Evolutionary conservation across 2,329 filamentous ascomycete species (phyloP).

Genomic region (Microdochium paspali): DNA sequence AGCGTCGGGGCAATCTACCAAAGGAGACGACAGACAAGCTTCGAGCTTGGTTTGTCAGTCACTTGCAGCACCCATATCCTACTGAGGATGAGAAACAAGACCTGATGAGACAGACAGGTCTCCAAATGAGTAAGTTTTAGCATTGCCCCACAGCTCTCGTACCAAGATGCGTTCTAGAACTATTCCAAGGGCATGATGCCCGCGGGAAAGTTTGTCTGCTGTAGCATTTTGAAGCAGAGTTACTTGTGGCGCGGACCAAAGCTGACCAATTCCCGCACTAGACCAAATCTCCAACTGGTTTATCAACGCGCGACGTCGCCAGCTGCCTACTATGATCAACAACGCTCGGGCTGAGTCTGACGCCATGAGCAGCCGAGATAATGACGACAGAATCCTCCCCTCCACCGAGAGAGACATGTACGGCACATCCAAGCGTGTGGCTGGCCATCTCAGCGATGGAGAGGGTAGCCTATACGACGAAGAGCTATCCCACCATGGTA

Average conservation of each 20-base stretch:
- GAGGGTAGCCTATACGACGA: conserved; percentile 22
- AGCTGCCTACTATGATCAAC: conserved; percentile 51
- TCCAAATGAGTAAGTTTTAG: conserved; percentile 72
- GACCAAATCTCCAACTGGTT: conserved; percentile 75
- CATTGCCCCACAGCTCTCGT: conserved; percentile 1
- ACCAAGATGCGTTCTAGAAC: background rate
- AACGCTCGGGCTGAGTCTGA: conserved; percentile 43
- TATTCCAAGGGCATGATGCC: background rate
- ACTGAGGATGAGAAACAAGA: conserved; percentile 82
- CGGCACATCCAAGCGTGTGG: conserved; percentile 24
- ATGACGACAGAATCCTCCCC: conserved; percentile 25
- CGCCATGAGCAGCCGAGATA: conserved; percentile 27
- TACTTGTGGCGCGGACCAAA: background rate
- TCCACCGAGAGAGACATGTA: conserved; percentile 28
- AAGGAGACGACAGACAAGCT: conserved; percentile 81
- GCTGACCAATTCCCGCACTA: conserved; percentile 16
- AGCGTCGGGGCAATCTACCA: conserved; percentile 76
- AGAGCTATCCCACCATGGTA: conserved; percentile 16
- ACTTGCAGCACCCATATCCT: conserved; percentile 74
- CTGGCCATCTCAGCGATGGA: conserved; percentile 34
- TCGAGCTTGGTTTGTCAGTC: conserved; percentile 69
- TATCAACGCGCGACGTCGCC: conserved; percentile 64
- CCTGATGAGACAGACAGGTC: conserved; percentile 64
- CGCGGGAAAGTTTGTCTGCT: background rate
- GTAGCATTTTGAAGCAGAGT: background rate